These are phyloP conservation scores for Acrasis kona DNA, from an alignment of 78 protist species.

Conservation along the genomic window DNA sequence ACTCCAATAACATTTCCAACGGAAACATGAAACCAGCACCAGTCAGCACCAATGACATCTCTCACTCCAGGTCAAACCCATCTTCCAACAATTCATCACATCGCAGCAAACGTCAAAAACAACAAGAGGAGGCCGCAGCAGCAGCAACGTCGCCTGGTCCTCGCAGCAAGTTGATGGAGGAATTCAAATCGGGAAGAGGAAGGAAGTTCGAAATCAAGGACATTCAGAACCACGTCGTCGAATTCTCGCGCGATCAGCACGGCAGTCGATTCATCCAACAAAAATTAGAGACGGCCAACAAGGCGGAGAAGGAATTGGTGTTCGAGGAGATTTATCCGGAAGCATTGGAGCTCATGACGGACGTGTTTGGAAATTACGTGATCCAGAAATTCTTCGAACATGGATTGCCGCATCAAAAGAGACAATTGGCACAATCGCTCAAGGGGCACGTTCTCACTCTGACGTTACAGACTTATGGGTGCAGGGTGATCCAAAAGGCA, in stretches of 20 bases:
- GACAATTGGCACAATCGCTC: slow-evolving; percentile 42
- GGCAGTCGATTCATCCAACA: slow-evolving; percentile 97
- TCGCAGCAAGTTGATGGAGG: slow-evolving; percentile 18
- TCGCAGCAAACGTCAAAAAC: slow-evolving; percentile 3
- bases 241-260: slow-evolving; percentile 86
- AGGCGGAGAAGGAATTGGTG: slow-evolving; percentile 62
- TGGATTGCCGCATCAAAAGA: slow-evolving; percentile 38
- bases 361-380: slow-evolving; percentile 99
- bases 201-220: slow-evolving; percentile 23
- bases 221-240: slow-evolving; percentile 73
- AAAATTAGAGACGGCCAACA: slow-evolving; percentile 66
- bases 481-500: slow-evolving; percentile 94
- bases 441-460: slow-evolving; percentile 66
- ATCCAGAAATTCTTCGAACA: slow-evolving; percentile 95
- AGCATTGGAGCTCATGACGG: slow-evolving; percentile 68
- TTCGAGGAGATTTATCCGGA: slow-evolving; percentile 69
- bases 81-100: too few species aligned
- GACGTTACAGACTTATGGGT: slow-evolving; percentile 94
- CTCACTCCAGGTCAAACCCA: background rate
- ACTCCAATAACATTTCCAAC: too few species aligned
- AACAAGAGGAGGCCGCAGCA: background rate
- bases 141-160: background rate
- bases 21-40: background rate
- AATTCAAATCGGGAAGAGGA: slow-evolving; percentile 1
- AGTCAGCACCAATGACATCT: background rate